Percentiles rank a stretch among this genome's conserved stretches.
Evolutionary conservation across 2,329 filamentous ascomycete genomes (phyloP).

Genomic region (Nothopassalora personata): DNA sequence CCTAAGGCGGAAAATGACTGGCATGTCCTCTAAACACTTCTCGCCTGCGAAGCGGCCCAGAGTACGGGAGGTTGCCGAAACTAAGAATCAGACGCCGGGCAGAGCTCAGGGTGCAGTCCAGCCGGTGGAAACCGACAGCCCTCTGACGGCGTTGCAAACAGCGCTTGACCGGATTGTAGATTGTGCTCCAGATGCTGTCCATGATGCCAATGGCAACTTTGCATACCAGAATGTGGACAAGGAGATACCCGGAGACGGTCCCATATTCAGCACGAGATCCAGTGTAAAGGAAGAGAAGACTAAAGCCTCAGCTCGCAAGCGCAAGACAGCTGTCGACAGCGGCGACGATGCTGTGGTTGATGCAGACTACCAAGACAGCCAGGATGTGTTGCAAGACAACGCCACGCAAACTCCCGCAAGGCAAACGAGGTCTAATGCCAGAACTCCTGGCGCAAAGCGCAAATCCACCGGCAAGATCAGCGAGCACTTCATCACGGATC

Average conservation of each 20-base stretch:
- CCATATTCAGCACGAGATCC: no score
- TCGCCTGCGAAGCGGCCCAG: conserved; percentile 17
- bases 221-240: neutral
- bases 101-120: neutral
- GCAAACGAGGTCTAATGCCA: neutral
- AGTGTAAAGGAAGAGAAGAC: no score
- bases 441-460: conserved; percentile 7
- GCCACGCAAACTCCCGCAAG: neutral
- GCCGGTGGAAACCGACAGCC: neutral
- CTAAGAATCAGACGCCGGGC: neutral
- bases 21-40: conserved; percentile 32
- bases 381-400: neutral
- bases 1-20: conserved; percentile 31
- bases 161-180: neutral
- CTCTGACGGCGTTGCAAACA: neutral
- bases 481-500: conserved; percentile 26
- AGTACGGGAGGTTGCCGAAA: neutral
- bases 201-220: neutral
- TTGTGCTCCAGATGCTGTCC: no score
- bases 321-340: no score
- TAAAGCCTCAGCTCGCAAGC: no score
- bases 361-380: neutral
- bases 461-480: conserved; percentile 25
- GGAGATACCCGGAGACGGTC: no score
- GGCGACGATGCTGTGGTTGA: neutral